These are phyloP conservation scores for Pontederia crassipes DNA, from an alignment of 176 grass and related monocot species.

Conservation along the genomic window DNA sequence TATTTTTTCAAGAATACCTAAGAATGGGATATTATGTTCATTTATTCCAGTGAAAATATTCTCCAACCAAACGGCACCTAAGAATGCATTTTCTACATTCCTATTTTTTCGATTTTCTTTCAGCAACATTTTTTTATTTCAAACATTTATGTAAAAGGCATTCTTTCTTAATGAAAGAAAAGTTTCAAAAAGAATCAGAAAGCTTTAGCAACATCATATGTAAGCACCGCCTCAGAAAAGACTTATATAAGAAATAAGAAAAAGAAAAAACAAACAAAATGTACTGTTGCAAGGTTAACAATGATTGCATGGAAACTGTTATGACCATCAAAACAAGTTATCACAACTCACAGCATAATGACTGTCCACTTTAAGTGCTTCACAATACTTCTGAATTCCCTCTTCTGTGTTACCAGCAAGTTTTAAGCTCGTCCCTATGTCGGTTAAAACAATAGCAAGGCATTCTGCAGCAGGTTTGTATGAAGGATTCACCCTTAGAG, in stretches of 20 bases:
- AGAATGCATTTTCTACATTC: too few relatives aligned
- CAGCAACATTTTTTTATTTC: too few relatives aligned
- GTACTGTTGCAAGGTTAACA: neutral
- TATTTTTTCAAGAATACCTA: too few relatives aligned
- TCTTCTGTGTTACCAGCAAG: slow-evolving; percentile 87
- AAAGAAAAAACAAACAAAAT: neutral
- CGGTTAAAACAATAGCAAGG: slow-evolving; percentile 93
- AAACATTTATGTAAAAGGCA: too few relatives aligned
- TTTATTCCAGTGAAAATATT: too few relatives aligned
- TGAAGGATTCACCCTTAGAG: slow-evolving; percentile 60
- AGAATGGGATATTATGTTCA: too few relatives aligned
- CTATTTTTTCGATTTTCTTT: too few relatives aligned
- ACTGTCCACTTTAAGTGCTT: slow-evolving; percentile 79
- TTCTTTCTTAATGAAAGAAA: too few relatives aligned
- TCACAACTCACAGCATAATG: slow-evolving; percentile 70
- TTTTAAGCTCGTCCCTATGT: slow-evolving; percentile 96
- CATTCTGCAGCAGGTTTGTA: slow-evolving; percentile 84
- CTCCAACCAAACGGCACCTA: too few relatives aligned
- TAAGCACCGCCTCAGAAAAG: too few relatives aligned
- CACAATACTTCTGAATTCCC: slow-evolving; percentile 94
- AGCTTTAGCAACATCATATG: neutral
- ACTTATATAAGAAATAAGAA: neutral
- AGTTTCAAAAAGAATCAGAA: too few relatives aligned
- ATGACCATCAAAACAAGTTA: slow-evolving; percentile 1
- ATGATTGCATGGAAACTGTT: neutral